Evolutionary conservation across 179 eudicot species (phyloP).

Genomic region (Silene coronaria): DNA sequence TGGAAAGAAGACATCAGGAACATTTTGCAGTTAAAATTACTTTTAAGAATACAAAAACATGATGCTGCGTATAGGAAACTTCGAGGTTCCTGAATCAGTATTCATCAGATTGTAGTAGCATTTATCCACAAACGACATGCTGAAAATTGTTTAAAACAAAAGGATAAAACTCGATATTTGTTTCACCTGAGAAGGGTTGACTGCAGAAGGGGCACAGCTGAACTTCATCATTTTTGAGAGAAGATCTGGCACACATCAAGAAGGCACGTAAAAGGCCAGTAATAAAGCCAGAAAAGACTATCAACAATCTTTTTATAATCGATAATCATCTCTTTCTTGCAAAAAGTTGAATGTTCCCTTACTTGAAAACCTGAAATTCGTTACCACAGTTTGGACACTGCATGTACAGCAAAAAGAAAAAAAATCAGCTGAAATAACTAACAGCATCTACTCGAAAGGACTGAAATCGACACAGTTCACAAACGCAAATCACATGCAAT

Average conservation of each 20-base stretch:
- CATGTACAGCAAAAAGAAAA: slow-evolving; percentile 23
- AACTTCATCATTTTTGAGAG: slow-evolving; percentile 59
- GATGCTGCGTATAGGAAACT: neutral
- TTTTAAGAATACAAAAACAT: neutral
- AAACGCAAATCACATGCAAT: neutral
- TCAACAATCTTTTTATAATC: neutral
- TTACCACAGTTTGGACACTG: slow-evolving; percentile 97
- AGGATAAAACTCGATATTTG: neutral
- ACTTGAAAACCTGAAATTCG: slow-evolving; percentile 83
- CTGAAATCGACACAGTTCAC: neutral
- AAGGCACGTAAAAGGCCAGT: slow-evolving; percentile 14
- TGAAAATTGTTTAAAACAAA: neutral
- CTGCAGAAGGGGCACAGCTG: slow-evolving; percentile 80
- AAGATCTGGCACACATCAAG: slow-evolving; percentile 48
- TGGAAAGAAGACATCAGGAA: neutral
- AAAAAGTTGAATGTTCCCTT: slow-evolving; percentile 22
- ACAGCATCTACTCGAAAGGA: neutral
- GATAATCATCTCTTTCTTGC: neutral
- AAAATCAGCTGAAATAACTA: slow-evolving; percentile 23
- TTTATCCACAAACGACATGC: neutral
- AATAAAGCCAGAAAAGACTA: neutral
- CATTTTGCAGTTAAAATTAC: too few species aligned
- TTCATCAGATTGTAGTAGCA: neutral
- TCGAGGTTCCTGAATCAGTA: too few species aligned
- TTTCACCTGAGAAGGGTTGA: slow-evolving; percentile 87